Evolutionary conservation across 2,329 filamentous ascomycete genomes (phyloP), one percentile per base, ranked within the genome.

Genomic region (Colletotrichum navitas): DNA sequence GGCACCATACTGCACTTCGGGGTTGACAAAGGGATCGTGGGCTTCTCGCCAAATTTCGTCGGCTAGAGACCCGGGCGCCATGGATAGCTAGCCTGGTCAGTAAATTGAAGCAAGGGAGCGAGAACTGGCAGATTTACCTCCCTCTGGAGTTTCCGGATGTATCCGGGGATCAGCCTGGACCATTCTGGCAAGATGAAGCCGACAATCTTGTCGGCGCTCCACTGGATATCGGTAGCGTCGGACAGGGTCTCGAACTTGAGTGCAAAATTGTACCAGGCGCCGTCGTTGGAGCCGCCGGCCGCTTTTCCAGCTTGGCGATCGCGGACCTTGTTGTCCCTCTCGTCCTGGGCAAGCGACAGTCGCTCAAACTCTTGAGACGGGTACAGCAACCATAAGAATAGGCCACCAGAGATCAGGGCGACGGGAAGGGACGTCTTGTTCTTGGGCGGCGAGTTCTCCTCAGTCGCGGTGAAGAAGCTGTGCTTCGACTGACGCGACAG

Each of bases 1-100:
- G 24, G 95, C 95, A 51, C 94, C 89, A 83, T 92, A 94, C 41
- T 89, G 84, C 69, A 98, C 97, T 79, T 99, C 96, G 0, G 95
- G 95, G 76, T 98, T 94, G 73, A 93, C 85, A 59, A 90, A 85
- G 0, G 94, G 90, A 78, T 98, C 93, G 69, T 94, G 93, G 0
- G 96, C 94, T 77, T 98, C 95, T 74, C 87, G 86, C 96, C 96
- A 98, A 70, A 99, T 96, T 75, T 98, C 93, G 78, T 97, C 92
- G 16, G 95, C 94, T 52, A 99, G 84, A 0, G 94, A 97, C 1
- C 94, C 95, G 0, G 94, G 93, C 0, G 92, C 90, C 90, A 96
- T 92, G 43, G 94, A 96, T 21, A 98, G 85, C 69, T 72, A 6
- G 5, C 3, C 7, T 12, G 4, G 24, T 66, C 21, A 66, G 62